phyloP scores from a whole-genome alignment of 306 rosid genomes.

The Medicago arabica region DNA sequence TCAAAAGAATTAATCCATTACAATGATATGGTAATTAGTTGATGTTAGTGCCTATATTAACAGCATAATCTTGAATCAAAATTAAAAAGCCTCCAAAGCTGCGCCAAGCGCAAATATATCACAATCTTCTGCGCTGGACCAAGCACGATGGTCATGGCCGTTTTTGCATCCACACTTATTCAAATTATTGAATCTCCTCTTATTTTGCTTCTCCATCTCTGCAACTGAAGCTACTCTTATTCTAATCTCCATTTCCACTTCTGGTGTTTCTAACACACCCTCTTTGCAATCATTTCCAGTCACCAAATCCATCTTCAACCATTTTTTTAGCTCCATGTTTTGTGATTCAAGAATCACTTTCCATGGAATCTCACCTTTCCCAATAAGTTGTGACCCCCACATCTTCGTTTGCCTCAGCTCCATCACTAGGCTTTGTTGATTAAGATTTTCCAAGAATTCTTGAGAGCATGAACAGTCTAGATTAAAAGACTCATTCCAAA shows the following conservation, averaged over 20 bases:
- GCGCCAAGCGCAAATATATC: constrained; percentile 65
- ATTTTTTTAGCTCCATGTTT: constrained; percentile 63
- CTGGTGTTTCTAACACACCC: constrained; percentile 26
- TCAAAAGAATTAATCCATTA: too few species aligned
- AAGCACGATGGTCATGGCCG: constrained; percentile 41
- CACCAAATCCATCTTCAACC: constrained; percentile 59
- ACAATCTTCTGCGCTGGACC: constrained; percentile 53
- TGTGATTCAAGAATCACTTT: constrained; percentile 63
- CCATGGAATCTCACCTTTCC: constrained; percentile 75
- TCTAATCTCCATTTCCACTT: constrained; percentile 63
- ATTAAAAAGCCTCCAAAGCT: constrained; percentile 61
- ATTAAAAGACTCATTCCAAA: constrained; percentile 72
- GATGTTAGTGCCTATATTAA: constrained; percentile 15
- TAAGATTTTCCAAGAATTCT: constrained; percentile 55
- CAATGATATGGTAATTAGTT: too few species aligned
- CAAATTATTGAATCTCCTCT: constrained; percentile 35
- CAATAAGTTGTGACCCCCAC: constrained; percentile 65
- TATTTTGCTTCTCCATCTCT: constrained; percentile 33
- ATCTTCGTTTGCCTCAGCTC: constrained; percentile 70
- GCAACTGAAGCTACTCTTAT: constrained; percentile 32
- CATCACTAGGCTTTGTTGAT: constrained; percentile 60
- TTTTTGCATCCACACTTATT: constrained; percentile 71
- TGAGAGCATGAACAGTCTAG: constrained; percentile 67
- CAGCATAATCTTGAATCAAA: not conserved
- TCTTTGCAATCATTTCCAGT: constrained; percentile 28